Evolutionary conservation across 2,329 filamentous ascomycete genomes (phyloP).

Genomic region (Ophiostoma fasciatum): DNA sequence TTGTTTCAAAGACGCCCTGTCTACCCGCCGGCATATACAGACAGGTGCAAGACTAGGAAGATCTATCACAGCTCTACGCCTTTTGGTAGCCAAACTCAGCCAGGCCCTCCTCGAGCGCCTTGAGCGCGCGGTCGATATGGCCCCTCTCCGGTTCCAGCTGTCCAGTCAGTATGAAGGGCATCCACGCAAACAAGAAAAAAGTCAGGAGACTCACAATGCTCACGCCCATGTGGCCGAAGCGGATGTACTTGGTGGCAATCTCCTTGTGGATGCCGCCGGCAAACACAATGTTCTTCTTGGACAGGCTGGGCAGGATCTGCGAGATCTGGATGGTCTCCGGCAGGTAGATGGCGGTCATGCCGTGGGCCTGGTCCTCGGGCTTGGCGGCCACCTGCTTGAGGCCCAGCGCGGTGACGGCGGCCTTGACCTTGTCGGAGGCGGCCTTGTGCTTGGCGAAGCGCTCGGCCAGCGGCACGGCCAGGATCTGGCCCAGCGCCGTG

Average conservation of each 20-base stretch:
- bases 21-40: no score
- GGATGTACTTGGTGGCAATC: constrained; percentile 83
- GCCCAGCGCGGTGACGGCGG: constrained; percentile 63
- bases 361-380: constrained; percentile 83
- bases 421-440: constrained; percentile 75
- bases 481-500: constrained; percentile 74
- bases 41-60: no score
- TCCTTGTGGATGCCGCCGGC: constrained; percentile 93
- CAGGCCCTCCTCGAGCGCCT: constrained; percentile 60
- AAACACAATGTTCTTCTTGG: constrained; percentile 83
- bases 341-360: constrained; percentile 95
- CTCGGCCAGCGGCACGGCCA: constrained; percentile 63
- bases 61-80: no score
- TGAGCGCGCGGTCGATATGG: constrained; percentile 74
- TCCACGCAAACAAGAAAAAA: neutral
- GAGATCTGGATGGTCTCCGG: constrained; percentile 69
- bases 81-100: constrained; percentile 55
- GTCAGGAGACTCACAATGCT: constrained; percentile 47
- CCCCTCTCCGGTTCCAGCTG: constrained; percentile 60
- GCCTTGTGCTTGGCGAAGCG: constrained; percentile 71
- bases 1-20: no score
- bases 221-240: constrained; percentile 96
- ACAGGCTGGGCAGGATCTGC: constrained; percentile 70
- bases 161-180: constrained; percentile 6
- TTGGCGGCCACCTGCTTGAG: constrained; percentile 75